Evolutionary conservation across 805 yeast genomes (phyloP).

Genomic region (Yamadazyma insecticola): DNA sequence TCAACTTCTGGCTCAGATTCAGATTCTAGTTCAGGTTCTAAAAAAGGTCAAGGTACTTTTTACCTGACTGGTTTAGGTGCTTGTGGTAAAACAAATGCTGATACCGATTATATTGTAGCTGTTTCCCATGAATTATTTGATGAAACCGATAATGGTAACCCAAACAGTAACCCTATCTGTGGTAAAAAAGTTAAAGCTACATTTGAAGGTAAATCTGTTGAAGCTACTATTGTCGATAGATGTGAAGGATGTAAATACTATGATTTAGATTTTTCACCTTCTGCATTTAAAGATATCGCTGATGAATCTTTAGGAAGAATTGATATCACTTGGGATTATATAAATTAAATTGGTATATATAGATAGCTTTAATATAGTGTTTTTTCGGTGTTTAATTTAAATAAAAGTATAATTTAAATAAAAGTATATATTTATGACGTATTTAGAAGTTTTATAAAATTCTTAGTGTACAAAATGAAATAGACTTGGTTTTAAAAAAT

Average conservation of each 20-base stretch:
- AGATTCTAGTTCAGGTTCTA: slow-evolving; percentile 9
- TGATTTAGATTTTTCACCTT: slow-evolving; percentile 57
- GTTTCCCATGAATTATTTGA: slow-evolving; percentile 41
- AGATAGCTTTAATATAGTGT: too few species aligned
- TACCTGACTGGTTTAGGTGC: slow-evolving; percentile 48
- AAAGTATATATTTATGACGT: too few species aligned
- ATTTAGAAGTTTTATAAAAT: too few species aligned
- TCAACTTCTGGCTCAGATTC: slow-evolving; percentile 9
- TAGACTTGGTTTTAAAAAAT: too few species aligned
- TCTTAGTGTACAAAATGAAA: too few species aligned
- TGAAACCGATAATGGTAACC: slow-evolving; percentile 27
- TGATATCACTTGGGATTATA: slow-evolving; percentile 48
- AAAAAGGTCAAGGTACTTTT: slow-evolving; percentile 41
- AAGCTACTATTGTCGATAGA: slow-evolving; percentile 53
- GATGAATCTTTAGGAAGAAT: slow-evolving; percentile 50
- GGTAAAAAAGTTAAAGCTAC: slow-evolving; percentile 47
- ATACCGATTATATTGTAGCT: slow-evolving; percentile 51
- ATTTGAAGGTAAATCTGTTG: slow-evolving; percentile 47
- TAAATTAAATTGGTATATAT: too few species aligned
- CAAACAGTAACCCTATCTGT: slow-evolving; percentile 47
- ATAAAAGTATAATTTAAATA: too few species aligned
- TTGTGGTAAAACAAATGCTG: slow-evolving; percentile 46
- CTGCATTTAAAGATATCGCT: slow-evolving; percentile 52
- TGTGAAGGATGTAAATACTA: slow-evolving; percentile 51
- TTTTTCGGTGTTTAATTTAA: too few species aligned